Percentiles rank a stretch among this genome's conserved stretches.
phyloP scores from a whole-genome alignment of 2,329 filamentous ascomycete species.

The Didymella glomerata region DNA sequence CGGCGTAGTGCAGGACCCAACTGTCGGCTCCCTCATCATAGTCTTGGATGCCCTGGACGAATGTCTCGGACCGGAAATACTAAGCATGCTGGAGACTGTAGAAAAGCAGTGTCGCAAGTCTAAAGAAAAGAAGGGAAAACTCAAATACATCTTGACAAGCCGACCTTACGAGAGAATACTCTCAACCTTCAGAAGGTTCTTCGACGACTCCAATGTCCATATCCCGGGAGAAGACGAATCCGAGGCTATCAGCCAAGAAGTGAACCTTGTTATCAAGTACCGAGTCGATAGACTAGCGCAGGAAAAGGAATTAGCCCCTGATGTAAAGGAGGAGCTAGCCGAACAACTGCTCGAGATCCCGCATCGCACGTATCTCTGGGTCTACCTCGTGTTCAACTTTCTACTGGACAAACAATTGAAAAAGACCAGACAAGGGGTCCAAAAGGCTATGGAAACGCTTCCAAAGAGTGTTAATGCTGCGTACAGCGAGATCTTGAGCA shows the following conservation, averaged over 20 bases:
- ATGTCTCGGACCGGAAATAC: not conserved
- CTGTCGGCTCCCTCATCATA: not conserved
- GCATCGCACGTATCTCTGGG: conserved; percentile 1
- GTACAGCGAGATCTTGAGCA: not conserved
- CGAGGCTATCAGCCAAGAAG: not conserved
- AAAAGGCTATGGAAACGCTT: not conserved
- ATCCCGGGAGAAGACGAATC: conserved; percentile 3
- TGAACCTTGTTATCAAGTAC: not conserved
- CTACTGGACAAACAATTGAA: too few relatives aligned
- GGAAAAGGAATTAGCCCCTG: not conserved
- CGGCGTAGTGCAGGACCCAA: not conserved
- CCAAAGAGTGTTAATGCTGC: not conserved
- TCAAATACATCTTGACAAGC: not conserved
- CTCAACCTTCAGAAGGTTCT: too few relatives aligned
- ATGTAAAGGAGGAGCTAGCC: not conserved
- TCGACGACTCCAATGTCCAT: not conserved
- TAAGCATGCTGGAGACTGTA: not conserved
- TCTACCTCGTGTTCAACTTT: not conserved
- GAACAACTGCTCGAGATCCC: not conserved
- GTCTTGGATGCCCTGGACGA: conserved; percentile 1
- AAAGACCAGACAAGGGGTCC: not conserved
- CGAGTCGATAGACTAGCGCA: not conserved
- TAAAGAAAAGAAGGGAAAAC: not conserved
- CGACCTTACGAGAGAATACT: not conserved
- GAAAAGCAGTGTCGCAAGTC: not conserved